phyloP scores from a whole-genome alignment of 257 asterid genomes.

The Solanum habrochaites region DNA sequence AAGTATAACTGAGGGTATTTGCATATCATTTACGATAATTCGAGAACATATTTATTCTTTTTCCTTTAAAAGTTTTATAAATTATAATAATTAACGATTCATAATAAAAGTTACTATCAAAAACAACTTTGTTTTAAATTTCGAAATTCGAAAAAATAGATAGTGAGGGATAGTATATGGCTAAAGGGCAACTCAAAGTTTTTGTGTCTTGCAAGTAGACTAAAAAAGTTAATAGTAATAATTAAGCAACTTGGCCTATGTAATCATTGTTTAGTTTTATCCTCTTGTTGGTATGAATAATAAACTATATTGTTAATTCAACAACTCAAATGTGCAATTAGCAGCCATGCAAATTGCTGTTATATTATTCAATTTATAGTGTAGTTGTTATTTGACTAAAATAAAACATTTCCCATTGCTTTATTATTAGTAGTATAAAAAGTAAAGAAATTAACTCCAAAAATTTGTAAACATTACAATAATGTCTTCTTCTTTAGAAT shows the following conservation, averaged over 20 bases:
- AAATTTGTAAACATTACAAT: background rate
- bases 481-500: background rate
- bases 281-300: background rate
- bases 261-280: background rate
- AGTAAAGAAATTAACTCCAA: background rate
- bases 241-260: background rate
- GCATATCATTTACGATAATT: too few relatives aligned
- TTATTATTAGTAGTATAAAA: background rate
- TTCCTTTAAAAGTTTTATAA: too few relatives aligned
- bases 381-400: background rate
- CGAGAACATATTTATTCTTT: accelerated
- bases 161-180: background rate
- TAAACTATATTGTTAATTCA: background rate
- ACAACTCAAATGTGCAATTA: background rate
- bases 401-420: too few relatives aligned
- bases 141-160: too few relatives aligned
- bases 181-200: background rate
- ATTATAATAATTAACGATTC: too few relatives aligned
- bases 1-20: too few relatives aligned
- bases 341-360: background rate
- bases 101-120: too few relatives aligned
- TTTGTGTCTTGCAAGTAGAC: background rate
- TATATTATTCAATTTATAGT: background rate
- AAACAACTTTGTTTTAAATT: accelerated
- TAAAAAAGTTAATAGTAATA: background rate